Evolutionary conservation across 345 rosid genomes (phyloP), one percentile per base, ranked within the genome.

Genomic region (Aquilaria yunnanensis): DNA sequence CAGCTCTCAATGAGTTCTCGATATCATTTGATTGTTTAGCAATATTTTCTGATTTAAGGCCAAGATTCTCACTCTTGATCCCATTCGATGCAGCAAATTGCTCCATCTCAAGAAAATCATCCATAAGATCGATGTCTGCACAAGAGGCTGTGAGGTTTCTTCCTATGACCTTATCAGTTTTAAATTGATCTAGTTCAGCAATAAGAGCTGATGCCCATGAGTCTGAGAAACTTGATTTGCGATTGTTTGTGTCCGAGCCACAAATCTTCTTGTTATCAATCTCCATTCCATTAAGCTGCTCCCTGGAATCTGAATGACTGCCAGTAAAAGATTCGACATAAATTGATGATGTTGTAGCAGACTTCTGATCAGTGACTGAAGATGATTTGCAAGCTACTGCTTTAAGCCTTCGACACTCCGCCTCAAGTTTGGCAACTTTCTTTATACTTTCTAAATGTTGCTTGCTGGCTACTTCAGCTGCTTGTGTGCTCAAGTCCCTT

Each of bases 41-140:
- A 41, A 57, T 7, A 51, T 71, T 75, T 51, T 65, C 75, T 48
- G 88, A 72, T 63, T 77, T 80, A 43, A 65, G 60, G 10, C 63
- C 43, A 62, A 34, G 51, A 13, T 56, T 78, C 31, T 64, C 75
- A 51, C 56, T 79, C 64, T 68, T 71, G 68, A 67, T 69, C 75
- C 78, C 82, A 8, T 91, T 78, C 75, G 87, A 70, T 13, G 96
- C 86, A 62, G 83, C 92, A 77, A 93, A 92, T 50, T 72, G 79
- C 75, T 93, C 98, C 97, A 93, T 93, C 74, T 93, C 98, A 58
- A 93, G 92, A 69, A 93, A 93, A 78, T 93, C 98, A 75, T 85
- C 94, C 96, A 93, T 93, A 54, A 90, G 87, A 77, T 82, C 84
- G 61, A 84, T 77, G 67, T 84, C 84, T 60, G 73, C 54, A 47